phyloP scores from a whole-genome alignment of 257 asterid species.

The Fraxinus anomala region DNA sequence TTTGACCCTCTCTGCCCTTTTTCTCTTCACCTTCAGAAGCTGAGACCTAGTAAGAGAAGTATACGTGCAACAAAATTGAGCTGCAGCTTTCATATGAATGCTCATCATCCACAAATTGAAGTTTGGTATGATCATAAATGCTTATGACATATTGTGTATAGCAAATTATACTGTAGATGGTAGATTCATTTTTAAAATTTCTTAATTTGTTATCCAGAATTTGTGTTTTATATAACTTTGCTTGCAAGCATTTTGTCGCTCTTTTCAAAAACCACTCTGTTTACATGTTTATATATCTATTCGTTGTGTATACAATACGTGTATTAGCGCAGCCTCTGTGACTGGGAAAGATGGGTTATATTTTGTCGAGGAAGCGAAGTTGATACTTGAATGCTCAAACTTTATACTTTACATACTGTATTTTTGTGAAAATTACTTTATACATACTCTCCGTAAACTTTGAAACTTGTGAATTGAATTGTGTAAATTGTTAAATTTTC shows the following conservation, averaged over 20 bases:
- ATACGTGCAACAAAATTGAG: background rate
- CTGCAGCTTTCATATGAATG: background rate
- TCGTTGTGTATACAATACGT: too few relatives aligned
- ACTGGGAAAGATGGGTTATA: too few relatives aligned
- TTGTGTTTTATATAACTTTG: background rate
- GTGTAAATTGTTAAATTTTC: background rate
- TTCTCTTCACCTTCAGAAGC: conserved; percentile 23
- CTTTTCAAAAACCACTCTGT: background rate
- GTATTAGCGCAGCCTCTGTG: too few relatives aligned
- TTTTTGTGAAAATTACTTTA: background rate
- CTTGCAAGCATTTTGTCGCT: background rate
- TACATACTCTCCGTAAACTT: background rate
- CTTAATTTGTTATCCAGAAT: background rate
- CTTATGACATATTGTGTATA: background rate
- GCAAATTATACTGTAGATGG: background rate
- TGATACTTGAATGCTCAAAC: too few relatives aligned
- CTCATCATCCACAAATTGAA: background rate
- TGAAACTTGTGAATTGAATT: background rate
- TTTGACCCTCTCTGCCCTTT: background rate
- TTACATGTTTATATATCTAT: background rate
- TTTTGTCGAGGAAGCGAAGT: too few relatives aligned
- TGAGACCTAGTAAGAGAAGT: conserved; percentile 8
- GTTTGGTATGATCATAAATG: conserved; percentile 2
- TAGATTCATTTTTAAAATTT: background rate
- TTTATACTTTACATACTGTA: too few relatives aligned